Conservation (phyloP, 441 rosid genomes). For the Brassica hybrid region DNA sequence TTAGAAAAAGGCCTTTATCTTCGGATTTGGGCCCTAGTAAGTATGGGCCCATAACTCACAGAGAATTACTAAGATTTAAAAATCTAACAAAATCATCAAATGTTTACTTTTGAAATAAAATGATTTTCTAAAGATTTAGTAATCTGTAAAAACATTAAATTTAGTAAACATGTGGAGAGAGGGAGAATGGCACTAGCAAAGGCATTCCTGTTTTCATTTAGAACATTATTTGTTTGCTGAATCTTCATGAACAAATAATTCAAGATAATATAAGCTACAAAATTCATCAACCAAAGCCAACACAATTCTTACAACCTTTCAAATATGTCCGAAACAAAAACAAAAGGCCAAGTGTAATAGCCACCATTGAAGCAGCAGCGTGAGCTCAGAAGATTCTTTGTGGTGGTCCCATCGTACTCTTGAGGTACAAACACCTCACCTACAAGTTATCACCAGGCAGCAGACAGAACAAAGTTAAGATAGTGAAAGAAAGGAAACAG, state of each 20-base stretch:
- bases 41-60: neutral
- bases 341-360: neutral
- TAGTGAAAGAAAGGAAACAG: neutral
- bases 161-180: no score
- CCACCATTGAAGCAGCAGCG: neutral
- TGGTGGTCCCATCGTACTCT: conserved; percentile 89
- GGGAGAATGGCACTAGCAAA: neutral
- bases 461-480: neutral
- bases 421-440: conserved; percentile 87
- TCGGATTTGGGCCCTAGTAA: neutral
- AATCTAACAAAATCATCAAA: no score
- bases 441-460: conserved; percentile 29
- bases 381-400: conserved; percentile 67
- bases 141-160: no score
- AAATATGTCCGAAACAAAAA: conserved; percentile 7
- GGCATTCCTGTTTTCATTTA: neutral
- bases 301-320: conserved; percentile 16
- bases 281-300: conserved; percentile 4
- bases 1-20: neutral
- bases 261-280: conserved; percentile 11
- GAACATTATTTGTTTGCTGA: neutral
- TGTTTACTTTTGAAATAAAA: no score
- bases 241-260: neutral
- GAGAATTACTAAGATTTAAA: no score
- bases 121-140: no score